Evolutionary conservation across 106 monocot genomes (phyloP).

Genomic region (Dendrobium catenatum): DNA sequence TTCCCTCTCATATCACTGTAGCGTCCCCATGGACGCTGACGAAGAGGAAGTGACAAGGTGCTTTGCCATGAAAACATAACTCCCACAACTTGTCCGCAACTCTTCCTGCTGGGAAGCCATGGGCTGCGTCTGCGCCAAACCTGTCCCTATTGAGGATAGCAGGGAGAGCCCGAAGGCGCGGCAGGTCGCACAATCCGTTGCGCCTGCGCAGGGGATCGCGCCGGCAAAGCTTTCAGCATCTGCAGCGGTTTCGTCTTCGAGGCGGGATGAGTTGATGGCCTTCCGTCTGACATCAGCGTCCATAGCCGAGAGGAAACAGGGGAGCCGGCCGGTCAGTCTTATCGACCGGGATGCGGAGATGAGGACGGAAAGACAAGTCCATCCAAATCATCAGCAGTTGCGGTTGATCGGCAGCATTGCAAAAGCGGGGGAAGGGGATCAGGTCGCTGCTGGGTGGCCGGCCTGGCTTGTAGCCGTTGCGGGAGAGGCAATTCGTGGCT

Average conservation of each 20-base stretch:
- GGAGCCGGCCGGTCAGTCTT: conserved; percentile 20
- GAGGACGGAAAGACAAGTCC: conserved; percentile 42
- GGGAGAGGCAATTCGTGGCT: conserved; percentile 37
- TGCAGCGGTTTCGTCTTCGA: conserved; percentile 6
- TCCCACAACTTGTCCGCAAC: not conserved
- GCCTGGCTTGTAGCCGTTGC: conserved; percentile 40
- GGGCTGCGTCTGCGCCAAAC: conserved; percentile 70
- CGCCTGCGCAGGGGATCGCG: not conserved
- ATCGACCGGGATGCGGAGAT: conserved; percentile 32
- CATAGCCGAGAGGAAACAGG: conserved; percentile 16
- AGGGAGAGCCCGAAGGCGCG: conserved; percentile 17
- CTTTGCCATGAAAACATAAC: not conserved
- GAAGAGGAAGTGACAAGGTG: not conserved
- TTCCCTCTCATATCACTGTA: too few relatives aligned
- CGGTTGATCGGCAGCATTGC: conserved; percentile 6
- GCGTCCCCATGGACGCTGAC: not conserved
- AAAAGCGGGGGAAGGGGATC: conserved; percentile 19
- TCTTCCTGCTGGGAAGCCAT: conserved; percentile 11
- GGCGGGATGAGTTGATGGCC: conserved; percentile 13
- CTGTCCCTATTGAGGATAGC: conserved; percentile 41
- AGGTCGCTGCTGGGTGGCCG: conserved; percentile 47
- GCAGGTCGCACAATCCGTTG: conserved; percentile 12
- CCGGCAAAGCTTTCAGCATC: not conserved
- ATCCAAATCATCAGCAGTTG: conserved; percentile 1
- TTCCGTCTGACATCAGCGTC: not conserved